These are phyloP conservation scores for Lunularia cruciata DNA, from an alignment of 225 moss, liverwort and hornwort genomes.

Conservation along the genomic window DNA sequence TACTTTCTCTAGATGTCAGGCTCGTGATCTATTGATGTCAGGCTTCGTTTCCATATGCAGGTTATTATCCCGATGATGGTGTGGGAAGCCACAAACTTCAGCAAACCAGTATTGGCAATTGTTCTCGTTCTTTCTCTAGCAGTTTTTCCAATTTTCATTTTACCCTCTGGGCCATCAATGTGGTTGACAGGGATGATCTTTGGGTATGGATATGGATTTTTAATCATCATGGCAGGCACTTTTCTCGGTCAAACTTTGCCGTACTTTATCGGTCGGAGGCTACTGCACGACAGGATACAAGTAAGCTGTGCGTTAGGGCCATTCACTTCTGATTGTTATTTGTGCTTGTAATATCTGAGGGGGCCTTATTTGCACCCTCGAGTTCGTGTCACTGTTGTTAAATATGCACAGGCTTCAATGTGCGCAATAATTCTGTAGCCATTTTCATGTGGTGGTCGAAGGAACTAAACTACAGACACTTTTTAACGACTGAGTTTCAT, in stretches of 20 bases:
- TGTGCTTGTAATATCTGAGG: neutral
- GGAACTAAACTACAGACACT: no score
- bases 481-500: no score
- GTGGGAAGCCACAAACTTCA: conserved; percentile 87
- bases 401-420: no score
- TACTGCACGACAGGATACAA: conserved; percentile 88
- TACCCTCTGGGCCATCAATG: conserved; percentile 98
- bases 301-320: conserved; percentile 23
- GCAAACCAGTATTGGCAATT: conserved; percentile 78
- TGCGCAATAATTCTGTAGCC: no score
- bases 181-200: conserved; percentile 97
- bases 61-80: conserved; percentile 79
- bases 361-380: no score
- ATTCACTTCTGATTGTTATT: neutral
- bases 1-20: no score
- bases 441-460: no score
- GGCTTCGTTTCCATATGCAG: conserved; percentile 49
- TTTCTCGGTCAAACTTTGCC: conserved; percentile 79
- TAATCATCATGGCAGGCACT: conserved; percentile 89
- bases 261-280: conserved; percentile 83
- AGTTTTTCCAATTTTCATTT: conserved; percentile 66
- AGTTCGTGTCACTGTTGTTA: no score
- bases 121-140: conserved; percentile 84
- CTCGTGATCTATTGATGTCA: conserved; percentile 4
- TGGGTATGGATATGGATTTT: conserved; percentile 89